Evolutionary conservation across 176 grass and related monocot species (phyloP).

Genomic region (Oryza punctata): DNA sequence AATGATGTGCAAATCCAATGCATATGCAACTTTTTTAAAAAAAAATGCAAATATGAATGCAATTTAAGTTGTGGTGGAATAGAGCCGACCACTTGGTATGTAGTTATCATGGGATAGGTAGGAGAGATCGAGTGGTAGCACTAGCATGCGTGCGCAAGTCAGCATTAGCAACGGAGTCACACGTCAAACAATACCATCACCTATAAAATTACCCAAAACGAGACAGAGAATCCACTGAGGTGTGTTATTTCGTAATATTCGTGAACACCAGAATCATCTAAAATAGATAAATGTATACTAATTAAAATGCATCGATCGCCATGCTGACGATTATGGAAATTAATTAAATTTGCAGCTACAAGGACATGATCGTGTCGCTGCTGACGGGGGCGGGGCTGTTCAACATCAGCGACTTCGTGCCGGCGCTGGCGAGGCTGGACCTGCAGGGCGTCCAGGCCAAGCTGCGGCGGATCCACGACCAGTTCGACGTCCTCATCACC

Average conservation of each 20-base stretch:
- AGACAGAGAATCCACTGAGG: too few species aligned
- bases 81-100: neutral
- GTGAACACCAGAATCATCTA: too few species aligned
- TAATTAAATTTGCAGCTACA: slow-evolving; percentile 59
- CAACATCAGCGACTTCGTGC: slow-evolving; percentile 89
- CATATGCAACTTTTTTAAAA: neutral
- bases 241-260: too few species aligned
- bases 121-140: neutral
- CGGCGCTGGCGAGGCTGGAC: slow-evolving; percentile 72
- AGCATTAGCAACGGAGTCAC: neutral
- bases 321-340: too few species aligned
- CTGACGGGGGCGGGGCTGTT: slow-evolving; percentile 74
- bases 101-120: neutral
- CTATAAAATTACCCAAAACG: neutral
- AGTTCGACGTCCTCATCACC: slow-evolving; percentile 79
- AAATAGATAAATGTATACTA: too few species aligned
- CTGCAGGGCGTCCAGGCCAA: slow-evolving; percentile 82
- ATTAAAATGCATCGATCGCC: too few species aligned
- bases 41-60: neutral
- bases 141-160: neutral
- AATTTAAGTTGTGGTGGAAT: neutral
- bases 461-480: slow-evolving; percentile 59
- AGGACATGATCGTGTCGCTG: slow-evolving; percentile 85
- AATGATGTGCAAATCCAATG: neutral
- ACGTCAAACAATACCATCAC: neutral